Conservation (phyloP, 2,329 filamentous ascomycete genomes). For the Penicillium sp. region DNA sequence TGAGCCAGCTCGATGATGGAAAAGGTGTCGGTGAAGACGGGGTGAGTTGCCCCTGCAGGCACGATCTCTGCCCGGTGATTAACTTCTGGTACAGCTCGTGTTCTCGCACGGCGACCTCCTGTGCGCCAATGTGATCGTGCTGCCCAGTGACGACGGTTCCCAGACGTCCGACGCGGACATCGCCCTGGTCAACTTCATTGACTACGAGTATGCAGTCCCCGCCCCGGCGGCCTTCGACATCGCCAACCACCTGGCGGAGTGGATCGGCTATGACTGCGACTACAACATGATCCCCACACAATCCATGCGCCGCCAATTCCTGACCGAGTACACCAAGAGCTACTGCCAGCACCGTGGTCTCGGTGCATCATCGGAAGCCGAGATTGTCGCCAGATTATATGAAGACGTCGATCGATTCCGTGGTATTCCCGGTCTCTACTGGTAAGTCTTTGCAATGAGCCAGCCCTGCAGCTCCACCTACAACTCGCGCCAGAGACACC, state of each 20-base stretch:
- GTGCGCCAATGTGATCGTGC: slow-evolving; percentile 92
- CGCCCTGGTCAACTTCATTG: slow-evolving; percentile 76
- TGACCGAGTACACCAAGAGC: slow-evolving; percentile 74
- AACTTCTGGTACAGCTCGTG: slow-evolving; percentile 59
- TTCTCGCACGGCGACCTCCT: slow-evolving; percentile 95
- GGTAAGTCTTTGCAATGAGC: slow-evolving; percentile 34
- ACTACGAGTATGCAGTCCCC: slow-evolving; percentile 96
- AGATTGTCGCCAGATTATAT: slow-evolving; percentile 67
- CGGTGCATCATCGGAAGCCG: slow-evolving; percentile 48
- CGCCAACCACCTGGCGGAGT: slow-evolving; percentile 97
- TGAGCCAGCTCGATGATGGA: slow-evolving; percentile 69
- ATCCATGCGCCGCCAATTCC: slow-evolving; percentile 72
- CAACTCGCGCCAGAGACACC: neutral
- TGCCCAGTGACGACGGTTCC: slow-evolving; percentile 46
- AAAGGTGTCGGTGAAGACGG: slow-evolving; percentile 72
- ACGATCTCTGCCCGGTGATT: slow-evolving; percentile 1
- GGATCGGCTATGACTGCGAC: slow-evolving; percentile 96
- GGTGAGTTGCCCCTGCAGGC: slow-evolving; percentile 46
- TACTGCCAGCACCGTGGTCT: slow-evolving; percentile 58
- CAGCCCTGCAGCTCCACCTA: neutral
- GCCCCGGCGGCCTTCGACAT: slow-evolving; percentile 95
- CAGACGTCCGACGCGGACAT: slow-evolving; percentile 35
- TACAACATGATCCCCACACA: slow-evolving; percentile 76
- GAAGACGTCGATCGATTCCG: slow-evolving; percentile 82
- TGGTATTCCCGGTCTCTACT: slow-evolving; percentile 83